Evolutionary conservation across 495 filamentous ascomycete genomes (phyloP), one percentile per base, ranked within the genome.

Genomic region (Penicillium cosmopolitanum): DNA sequence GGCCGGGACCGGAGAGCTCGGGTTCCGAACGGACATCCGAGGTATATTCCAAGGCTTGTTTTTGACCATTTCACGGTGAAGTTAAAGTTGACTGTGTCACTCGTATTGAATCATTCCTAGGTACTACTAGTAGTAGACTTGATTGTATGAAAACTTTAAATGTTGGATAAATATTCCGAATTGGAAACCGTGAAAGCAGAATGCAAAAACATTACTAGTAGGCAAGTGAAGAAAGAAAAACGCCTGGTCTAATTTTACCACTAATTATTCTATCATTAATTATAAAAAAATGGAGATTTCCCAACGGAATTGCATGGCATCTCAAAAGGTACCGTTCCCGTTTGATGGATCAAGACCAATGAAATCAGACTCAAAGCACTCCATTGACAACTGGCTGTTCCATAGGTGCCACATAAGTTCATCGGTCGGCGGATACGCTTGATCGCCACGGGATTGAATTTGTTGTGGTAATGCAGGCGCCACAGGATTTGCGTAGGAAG

Each of bases 371-470:
- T 66, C 64, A 28, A 66, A 57, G 66, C 68, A 71, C 10, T 68
- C 66, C 9, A 62, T 34, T 12, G 71, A 66, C 25, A 71, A 18
- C 48, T 73, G 60, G 44, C 68, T 71, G 50, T 69, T 70, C 25
- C 69, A 71, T 6, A 71, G 50, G 42, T 73, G 65, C 66, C 68
- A 71, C 71, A 70, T 71, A 13, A 71, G 34, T 18, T 59, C 55
- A 42, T 71, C 66, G n/a, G 60, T 57, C 19, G 61, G 46, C 25
- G 55, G 47, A 18, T 53, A 59, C 13, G 36, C 43, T 31, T 33
- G 56, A 42, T 36, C 40, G 15, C 40, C 56, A 19, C 25, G 25
- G 11, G 35, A 35, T 23, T 52, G 63, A 38, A 21, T 11, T 31
- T 56, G 31, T 25, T 58, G 54, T 9, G 35, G 19, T 10, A 58